phyloP scores from a whole-genome alignment of 2,329 filamentous ascomycete genomes.

The Fusarium sp. region DNA sequence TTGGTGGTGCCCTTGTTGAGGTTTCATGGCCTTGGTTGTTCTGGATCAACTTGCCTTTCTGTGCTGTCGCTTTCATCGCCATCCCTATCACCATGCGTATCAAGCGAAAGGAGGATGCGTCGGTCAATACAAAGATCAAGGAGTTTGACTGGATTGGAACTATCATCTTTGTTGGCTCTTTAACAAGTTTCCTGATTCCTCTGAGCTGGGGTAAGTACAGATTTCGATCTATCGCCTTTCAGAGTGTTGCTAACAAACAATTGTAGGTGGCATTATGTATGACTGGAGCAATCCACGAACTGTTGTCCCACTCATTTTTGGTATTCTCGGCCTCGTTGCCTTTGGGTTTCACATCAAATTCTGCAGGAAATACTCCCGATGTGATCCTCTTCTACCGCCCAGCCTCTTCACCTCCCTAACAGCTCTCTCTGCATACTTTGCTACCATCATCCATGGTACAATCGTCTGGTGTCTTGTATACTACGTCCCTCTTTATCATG shows the following conservation, averaged over 20 bases:
- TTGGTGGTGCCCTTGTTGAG: constrained; percentile 67
- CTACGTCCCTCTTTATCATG: constrained; percentile 42
- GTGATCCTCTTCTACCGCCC: constrained; percentile 41
- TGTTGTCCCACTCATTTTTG: constrained; percentile 71
- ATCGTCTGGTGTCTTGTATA: constrained; percentile 42
- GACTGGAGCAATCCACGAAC: constrained; percentile 72
- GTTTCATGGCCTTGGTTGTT: constrained; percentile 73
- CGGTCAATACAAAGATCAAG: constrained; percentile 29
- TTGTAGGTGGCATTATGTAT: constrained; percentile 71
- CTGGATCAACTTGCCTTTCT: constrained; percentile 72
- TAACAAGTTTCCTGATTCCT: constrained; percentile 57
- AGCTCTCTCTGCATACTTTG: constrained; percentile 40
- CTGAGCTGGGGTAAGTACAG: constrained; percentile 38
- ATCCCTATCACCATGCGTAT: constrained; percentile 41
- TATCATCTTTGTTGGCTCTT: constrained; percentile 69
- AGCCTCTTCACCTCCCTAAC: constrained; percentile 44
- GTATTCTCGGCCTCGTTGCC: constrained; percentile 55
- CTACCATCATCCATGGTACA: constrained; percentile 42
- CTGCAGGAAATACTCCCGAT: constrained; percentile 36
- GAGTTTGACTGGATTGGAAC: constrained; percentile 73
- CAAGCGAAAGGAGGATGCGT: constrained; percentile 25
- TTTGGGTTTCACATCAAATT: constrained; percentile 41
- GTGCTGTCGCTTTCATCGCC: constrained; percentile 36
- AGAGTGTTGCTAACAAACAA: constrained; percentile 9
- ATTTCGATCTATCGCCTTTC: background rate